Evolutionary conservation across 306 rosid genomes (phyloP).

Genomic region (Glycine soja): DNA sequence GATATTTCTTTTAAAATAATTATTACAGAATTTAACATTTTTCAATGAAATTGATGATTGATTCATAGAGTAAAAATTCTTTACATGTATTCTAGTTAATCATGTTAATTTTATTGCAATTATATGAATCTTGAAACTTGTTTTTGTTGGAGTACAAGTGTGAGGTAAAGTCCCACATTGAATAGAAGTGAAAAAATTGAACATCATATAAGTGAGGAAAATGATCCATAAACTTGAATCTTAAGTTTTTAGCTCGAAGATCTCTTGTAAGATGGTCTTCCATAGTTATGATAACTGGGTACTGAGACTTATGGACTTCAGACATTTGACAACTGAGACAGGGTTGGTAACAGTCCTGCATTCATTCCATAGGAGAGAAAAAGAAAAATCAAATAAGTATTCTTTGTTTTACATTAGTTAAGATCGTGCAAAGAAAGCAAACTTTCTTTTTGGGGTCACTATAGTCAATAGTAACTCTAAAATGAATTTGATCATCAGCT

Average conservation of each 20-base stretch:
- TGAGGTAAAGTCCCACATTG: no score
- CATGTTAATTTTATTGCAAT: background rate
- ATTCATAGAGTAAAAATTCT: no score
- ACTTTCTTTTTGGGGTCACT: background rate
- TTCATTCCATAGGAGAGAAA: constrained; percentile 12
- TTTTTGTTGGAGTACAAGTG: no score
- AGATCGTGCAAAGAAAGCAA: constrained; percentile 1
- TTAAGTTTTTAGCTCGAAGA: constrained; percentile 75
- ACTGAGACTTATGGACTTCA: constrained; percentile 64
- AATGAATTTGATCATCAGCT: constrained; percentile 16
- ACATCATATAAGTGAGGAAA: no score
- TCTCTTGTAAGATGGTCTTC: constrained; percentile 88
- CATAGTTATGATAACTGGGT: constrained; percentile 87
- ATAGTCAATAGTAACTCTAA: constrained; percentile 19
- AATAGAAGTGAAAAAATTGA: no score
- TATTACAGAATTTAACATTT: no score
- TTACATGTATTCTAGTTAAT: no score
- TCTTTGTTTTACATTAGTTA: background rate
- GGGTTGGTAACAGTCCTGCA: constrained; percentile 92
- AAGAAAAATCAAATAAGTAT: background rate
- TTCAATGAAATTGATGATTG: no score
- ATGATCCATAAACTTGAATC: no score
- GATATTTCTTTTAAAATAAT: no score
- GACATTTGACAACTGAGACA: constrained; percentile 73
- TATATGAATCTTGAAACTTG: constrained; percentile 34